Evolutionary conservation across 129 eudicot genomes (phyloP), one percentile per base, ranked within the genome.

Genomic region (carrot (Daucus carota)): DNA sequence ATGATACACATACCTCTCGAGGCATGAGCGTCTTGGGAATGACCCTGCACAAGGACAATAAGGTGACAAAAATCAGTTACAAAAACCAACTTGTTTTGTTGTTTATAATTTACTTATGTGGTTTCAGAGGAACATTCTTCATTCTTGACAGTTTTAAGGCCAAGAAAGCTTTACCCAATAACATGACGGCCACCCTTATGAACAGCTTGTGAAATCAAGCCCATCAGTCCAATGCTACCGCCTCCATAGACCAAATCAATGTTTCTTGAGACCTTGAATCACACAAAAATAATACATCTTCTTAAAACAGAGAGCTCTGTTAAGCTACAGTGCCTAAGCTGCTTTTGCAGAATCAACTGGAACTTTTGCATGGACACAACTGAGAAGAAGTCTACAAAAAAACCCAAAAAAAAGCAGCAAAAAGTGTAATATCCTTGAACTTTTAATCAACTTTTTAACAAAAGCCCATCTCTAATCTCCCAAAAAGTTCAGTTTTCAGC

Each of bases 21-120:
- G 99, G 97, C 97, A 91, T 94, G 92, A 94, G 97, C 52, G 97
- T 87, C 97, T 94, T 94, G 96, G 99, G 99, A 91, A 94, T 94
- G 50, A 94, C 96, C 86, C 99, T 94, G 76, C 40, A 75, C 15
- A 57, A 57, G 87, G 92, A 94, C 93, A 91, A 75, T 78, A 83
- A 94, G 87, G 89, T 84, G 92, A 91, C 96, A 94, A 91, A 90
- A 84, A 72, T 76, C 79, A 84, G 87, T 73, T 22, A 52, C 29
- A 52, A 22, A 50, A 57, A 10, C 13, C 29, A 54, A 54, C 31
- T n/a, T 15, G 24, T 24, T n/a, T 9, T 57, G 65, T 57, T n/a
- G 31, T 57, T 57, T 57, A 54, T 20, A 7, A 5, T 17, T 18
- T 36, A 36, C 28, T 50, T 50, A 22, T n/a, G 65, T n/a, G n/a